These are phyloP conservation scores for Triticum timopheevii DNA, from an alignment of 176 grass and related monocot species.

Conservation along the genomic window DNA sequence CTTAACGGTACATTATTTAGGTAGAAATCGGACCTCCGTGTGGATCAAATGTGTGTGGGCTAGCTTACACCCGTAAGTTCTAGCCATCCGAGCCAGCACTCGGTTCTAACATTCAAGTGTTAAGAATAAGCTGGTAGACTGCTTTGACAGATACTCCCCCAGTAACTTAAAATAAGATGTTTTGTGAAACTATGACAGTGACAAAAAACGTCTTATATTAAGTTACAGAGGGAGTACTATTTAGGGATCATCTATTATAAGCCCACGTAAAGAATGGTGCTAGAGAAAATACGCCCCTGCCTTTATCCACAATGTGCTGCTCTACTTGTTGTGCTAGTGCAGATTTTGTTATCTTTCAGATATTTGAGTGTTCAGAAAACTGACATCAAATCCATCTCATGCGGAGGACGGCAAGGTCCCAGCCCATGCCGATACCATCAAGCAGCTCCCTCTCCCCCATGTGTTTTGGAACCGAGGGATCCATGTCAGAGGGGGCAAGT, in stretches of 20 bases:
- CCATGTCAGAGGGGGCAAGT: neutral
- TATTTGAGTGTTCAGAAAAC: neutral
- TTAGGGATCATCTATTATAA: neutral
- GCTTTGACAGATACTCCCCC: neutral
- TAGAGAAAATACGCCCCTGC: neutral
- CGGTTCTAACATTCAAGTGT: neutral
- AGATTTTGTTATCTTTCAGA: neutral
- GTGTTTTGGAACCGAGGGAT: neutral
- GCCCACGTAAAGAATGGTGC: neutral
- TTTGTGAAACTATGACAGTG: no score
- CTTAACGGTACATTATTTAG: neutral
- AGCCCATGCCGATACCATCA: neutral
- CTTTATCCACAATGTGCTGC: neutral
- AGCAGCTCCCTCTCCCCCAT: neutral
- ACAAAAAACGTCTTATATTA: no score
- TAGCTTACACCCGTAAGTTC: no score
- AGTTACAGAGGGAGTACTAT: neutral
- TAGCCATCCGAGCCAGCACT: no score
- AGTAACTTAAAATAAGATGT: no score
- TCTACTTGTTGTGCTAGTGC: neutral
- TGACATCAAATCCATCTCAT: neutral
- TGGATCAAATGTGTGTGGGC: no score
- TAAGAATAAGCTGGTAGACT: constrained; percentile 23
- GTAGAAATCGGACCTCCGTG: no score
- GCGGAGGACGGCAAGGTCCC: neutral